phyloP scores from a whole-genome alignment of 1,139 yeast genomes.

The Yamadazyma sp. region DNA sequence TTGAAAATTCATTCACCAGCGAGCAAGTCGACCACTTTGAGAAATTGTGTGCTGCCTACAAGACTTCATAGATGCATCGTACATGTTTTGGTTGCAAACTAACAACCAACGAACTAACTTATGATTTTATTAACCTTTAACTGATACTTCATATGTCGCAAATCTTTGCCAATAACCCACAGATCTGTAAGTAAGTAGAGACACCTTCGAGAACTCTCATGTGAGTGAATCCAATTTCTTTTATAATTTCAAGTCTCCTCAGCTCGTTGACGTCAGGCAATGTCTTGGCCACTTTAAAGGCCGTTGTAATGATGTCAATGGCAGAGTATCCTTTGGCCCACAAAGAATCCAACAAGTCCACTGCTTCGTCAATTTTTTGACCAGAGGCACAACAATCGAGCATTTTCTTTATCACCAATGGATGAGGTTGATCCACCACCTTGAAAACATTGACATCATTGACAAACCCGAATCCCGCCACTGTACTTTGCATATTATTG shows the following conservation, averaged over 20 bases:
- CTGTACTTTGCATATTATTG: slow-evolving; percentile 90
- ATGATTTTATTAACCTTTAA: too few relatives aligned
- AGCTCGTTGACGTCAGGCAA: slow-evolving; percentile 67
- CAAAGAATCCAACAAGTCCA: slow-evolving; percentile 63
- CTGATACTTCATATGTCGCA: slow-evolving; percentile 25
- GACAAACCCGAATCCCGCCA: slow-evolving; percentile 89
- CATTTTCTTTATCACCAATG: slow-evolving; percentile 78
- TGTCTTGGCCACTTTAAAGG: slow-evolving; percentile 83
- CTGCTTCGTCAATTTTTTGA: slow-evolving; percentile 58
- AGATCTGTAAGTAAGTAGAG: slow-evolving; percentile 77
- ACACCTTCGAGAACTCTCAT: slow-evolving; percentile 95
- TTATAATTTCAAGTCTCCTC: slow-evolving; percentile 70
- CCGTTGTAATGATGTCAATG: slow-evolving; percentile 86
- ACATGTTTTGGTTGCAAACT: too few relatives aligned
- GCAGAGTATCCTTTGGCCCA: slow-evolving; percentile 95
- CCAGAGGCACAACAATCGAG: slow-evolving; percentile 46
- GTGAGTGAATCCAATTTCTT: slow-evolving; percentile 86
- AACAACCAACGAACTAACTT: too few relatives aligned
- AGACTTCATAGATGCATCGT: slow-evolving; percentile 11
- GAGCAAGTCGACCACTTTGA: slow-evolving; percentile 64
- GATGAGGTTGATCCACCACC: slow-evolving; percentile 97
- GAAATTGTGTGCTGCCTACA: slow-evolving; percentile 61
- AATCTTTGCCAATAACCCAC: slow-evolving; percentile 77
- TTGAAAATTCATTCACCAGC: slow-evolving; percentile 46
- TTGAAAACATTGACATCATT: slow-evolving; percentile 90